Evolutionary conservation across 345 rosid species (phyloP), one percentile per base, ranked within the genome.

Genomic region (Salix udensis): DNA sequence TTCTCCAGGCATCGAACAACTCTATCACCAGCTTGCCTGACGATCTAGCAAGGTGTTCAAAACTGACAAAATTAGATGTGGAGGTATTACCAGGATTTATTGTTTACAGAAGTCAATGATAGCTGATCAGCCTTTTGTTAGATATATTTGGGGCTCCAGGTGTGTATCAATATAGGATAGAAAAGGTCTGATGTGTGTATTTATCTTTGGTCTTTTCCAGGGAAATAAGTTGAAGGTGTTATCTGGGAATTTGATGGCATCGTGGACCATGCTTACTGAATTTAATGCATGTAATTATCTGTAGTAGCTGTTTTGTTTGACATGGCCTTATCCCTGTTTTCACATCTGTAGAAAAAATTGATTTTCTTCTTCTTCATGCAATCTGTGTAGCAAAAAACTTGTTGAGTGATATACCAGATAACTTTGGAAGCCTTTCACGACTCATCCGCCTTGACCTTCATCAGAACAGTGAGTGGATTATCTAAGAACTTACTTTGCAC

Each of bases 391-490:
- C 94, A 71, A 91, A 87, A 84, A 95, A 95, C 84, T 72, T 90
- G 84, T 84, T 95, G 79, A 81, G 62, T 81, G 81, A 80, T 78
- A 82, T 95, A 40, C 97, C 98, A 24, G 92, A 91, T 75, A 87
- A 79, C 81, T 81, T 95, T 46, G 96, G 96, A 83, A 84, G 81
- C 76, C 96, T 93, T 84, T 86, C 92, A 15, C 89, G 83, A 78
- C 93, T 95, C 84, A 87, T 95, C 69, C 91, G 97, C 79, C 91
- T 95, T 80, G 97, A 95, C 79, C 90, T 93, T 84, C 98, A 90
- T 79, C 97, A 90, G 81, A 95, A 95, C 85, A 88, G 98, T 95
- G 81, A 89, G 96, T 85, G 65, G 74, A 77, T 65, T 37, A 48
- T 78, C 23, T 26, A 23, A 55, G 14, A 30, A 55, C 46, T 68